phyloP scores from a whole-genome alignment of 164 flowering plant species.

The Tetracentron sinense region DNA sequence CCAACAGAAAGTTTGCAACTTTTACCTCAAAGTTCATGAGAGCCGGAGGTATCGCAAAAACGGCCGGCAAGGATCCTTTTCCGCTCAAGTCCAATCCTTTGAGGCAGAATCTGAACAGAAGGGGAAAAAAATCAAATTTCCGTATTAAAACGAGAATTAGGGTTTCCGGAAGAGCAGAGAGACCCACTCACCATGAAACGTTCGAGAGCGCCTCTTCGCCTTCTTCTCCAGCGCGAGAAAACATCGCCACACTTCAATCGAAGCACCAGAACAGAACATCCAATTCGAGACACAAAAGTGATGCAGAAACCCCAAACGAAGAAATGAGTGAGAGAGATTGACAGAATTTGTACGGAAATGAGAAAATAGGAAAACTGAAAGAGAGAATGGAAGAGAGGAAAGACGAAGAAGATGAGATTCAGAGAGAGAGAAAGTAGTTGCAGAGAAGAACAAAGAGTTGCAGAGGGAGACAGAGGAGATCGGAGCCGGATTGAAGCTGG shows the following conservation, averaged over 20 bases:
- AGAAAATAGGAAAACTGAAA: neutral
- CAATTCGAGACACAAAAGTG: neutral
- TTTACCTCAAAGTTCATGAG: conserved; percentile 26
- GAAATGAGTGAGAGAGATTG: neutral
- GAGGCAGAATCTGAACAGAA: conserved; percentile 10
- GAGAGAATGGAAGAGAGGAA: neutral
- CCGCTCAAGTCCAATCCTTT: neutral
- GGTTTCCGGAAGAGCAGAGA: neutral
- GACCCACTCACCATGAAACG: conserved; percentile 7
- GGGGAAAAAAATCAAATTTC: neutral
- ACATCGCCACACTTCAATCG: conserved; percentile 1
- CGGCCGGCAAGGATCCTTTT: neutral
- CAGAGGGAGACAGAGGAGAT: conserved; percentile 21
- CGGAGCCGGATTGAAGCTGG: conserved; percentile 12
- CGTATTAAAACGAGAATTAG: neutral
- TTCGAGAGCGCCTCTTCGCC: neutral
- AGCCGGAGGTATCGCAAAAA: neutral
- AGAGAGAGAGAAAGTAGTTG: neutral
- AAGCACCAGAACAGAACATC: conserved; percentile 2
- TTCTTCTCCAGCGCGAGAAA: conserved; percentile 1
- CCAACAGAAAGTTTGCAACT: neutral
- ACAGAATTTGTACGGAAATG: neutral
- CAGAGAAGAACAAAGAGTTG: conserved; percentile 17
- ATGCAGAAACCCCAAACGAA: neutral
- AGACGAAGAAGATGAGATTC: neutral